Evolutionary conservation across 495 filamentous ascomycete genomes (phyloP).

Genomic region (Podospora sp.): DNA sequence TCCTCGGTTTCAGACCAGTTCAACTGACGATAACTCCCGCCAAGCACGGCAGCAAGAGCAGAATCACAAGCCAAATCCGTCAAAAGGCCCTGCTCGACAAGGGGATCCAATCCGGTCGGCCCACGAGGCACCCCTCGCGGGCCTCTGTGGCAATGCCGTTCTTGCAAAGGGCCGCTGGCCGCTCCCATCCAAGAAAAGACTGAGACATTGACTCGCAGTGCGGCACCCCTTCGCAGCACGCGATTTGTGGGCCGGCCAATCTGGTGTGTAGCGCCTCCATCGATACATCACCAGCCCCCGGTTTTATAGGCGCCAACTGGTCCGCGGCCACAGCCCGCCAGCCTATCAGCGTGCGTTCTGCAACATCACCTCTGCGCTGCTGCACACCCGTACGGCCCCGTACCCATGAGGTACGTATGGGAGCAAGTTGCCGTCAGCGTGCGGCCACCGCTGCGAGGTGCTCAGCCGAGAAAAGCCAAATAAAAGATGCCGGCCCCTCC

Average conservation of each 20-base stretch:
- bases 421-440: not conserved
- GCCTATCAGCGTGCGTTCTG: conserved; percentile 50
- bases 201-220: conserved; percentile 53
- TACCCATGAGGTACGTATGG: not conserved
- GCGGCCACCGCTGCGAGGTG: not conserved
- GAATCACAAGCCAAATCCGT: not conserved
- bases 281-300: conserved; percentile 46
- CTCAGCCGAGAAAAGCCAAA: conserved; percentile 20
- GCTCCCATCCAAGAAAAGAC: conserved; percentile 46
- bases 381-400: conserved; percentile 25
- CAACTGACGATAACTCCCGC: not conserved
- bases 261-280: conserved; percentile 50
- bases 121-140: conserved; percentile 50
- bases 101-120: conserved; percentile 43
- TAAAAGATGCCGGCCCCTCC: conserved; percentile 26
- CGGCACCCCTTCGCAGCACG: conserved; percentile 45
- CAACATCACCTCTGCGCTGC: conserved; percentile 37
- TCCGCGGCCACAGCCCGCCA: conserved; percentile 38
- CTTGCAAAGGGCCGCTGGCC: conserved; percentile 18
- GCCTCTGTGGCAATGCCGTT: conserved; percentile 46
- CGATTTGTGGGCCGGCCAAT: conserved; percentile 43
- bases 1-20: conserved; percentile 13
- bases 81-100: not conserved
- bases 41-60: not conserved
- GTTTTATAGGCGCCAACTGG: conserved; percentile 58